Evolutionary conservation across 345 rosid species (phyloP).

Genomic region (Draba incana): DNA sequence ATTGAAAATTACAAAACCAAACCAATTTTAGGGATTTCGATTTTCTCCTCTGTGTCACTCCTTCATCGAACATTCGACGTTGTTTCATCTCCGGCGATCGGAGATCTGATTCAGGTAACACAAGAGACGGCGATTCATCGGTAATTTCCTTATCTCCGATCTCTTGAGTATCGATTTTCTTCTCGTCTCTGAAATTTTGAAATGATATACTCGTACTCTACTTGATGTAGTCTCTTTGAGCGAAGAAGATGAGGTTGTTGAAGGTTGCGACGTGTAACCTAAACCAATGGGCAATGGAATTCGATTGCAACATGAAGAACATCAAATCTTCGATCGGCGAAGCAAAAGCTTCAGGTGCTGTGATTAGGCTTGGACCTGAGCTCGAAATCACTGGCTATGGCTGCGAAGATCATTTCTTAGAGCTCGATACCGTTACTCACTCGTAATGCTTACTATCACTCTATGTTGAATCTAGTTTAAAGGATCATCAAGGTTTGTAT

Average conservation of each 20-base stretch:
- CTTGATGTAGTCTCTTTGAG: no score
- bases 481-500: no score
- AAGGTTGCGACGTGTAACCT: slow-evolving; percentile 86
- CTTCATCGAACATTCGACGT: no score
- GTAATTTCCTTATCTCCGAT: no score
- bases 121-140: no score
- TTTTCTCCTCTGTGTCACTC: no score
- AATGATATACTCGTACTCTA: neutral
- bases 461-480: neutral
- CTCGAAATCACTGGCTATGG: slow-evolving; percentile 97
- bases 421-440: slow-evolving; percentile 83
- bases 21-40: no score
- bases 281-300: slow-evolving; percentile 99
- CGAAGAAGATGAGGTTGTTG: slow-evolving; percentile 67
- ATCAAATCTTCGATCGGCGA: slow-evolving; percentile 69
- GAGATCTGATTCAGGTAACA: no score
- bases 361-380: slow-evolving; percentile 92
- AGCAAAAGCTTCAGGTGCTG: slow-evolving; percentile 80
- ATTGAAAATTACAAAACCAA: no score
- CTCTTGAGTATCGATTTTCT: no score
- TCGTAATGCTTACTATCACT: slow-evolving; percentile 49
- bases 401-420: slow-evolving; percentile 98
- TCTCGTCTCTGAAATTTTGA: neutral
- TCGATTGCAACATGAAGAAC: slow-evolving; percentile 72
- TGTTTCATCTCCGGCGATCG: no score